Base-by-base conservation (phyloP, 2,329 filamentous ascomycete species). In the Pezicula radicicola region DNA sequence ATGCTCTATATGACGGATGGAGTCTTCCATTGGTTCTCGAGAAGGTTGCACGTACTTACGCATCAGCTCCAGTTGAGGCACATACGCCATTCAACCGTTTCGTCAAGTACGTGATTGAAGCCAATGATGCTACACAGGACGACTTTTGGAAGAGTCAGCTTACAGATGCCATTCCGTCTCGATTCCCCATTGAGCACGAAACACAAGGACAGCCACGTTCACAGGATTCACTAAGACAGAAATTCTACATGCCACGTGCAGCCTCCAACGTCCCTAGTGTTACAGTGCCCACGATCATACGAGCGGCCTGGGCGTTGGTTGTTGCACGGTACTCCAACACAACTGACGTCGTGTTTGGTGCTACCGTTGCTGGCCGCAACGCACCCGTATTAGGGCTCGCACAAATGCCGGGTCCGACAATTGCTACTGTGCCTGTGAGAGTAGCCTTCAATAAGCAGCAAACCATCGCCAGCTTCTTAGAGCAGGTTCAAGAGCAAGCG, bases 251-350 rank as follows among this genome's bases (percentile, higher is more conserved):
- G 12, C 6, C 13, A 18, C 36, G 16, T 13, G 16, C 36, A 39
- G 36, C 4, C 16, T 39, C 27, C 77, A 45, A 79, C 78, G 55
- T 76, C 77, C 21, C 65, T 67, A 37, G 59, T 77, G n/a, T n/a
- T n/a, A n/a, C 1, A 75, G 47, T 9, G 35, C 33, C 2, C 69
- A 69, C 73, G 70, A 70, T 68, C n/a, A n/a, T n/a, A n/a, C n/a
- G n/a, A n/a, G n/a, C n/a, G n/a, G n/a, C n/a, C n/a, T n/a, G n/a
- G n/a, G 68, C 9, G n/a, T 49, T 74, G 12, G 61, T 71, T 1
- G 62, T 70, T 2, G 64, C 66, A 1, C 51, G 68, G 6, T 72
- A 72, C 48, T 62, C 70, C 48, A 65, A 65, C 6, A 62, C 66
- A 21, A 47, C 63, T 8, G 70, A 73, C 46, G 64, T 73, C 30